Evolutionary conservation across 768 basidiomycete species (phyloP).

Genomic region (Leccinum boreale): DNA sequence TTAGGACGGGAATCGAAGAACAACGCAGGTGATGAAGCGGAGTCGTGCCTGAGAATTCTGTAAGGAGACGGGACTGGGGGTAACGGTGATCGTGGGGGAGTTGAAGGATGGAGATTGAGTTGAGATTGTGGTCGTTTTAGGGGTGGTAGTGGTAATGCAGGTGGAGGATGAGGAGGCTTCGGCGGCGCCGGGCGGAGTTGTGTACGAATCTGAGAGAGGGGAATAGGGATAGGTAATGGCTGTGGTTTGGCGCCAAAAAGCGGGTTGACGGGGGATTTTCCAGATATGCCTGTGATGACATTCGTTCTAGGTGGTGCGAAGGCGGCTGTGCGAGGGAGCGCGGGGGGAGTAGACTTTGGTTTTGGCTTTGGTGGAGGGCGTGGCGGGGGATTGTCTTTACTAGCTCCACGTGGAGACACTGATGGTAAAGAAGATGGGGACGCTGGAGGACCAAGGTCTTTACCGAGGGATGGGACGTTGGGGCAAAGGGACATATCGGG

Average conservation of each 20-base stretch:
- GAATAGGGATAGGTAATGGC: slow-evolving; percentile 26
- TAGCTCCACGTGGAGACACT: slow-evolving; percentile 5
- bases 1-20: slow-evolving; percentile 8
- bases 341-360: slow-evolving; percentile 14
- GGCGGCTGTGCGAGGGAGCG: slow-evolving; percentile 1
- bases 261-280: slow-evolving; percentile 22
- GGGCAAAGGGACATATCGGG: slow-evolving; percentile 12
- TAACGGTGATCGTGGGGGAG: slow-evolving; percentile 7
- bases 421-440: neutral
- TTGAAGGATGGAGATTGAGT: slow-evolving; percentile 4
- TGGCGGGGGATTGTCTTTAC: slow-evolving; percentile 18
- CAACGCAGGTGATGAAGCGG: neutral
- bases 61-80: slow-evolving; percentile 8
- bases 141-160: slow-evolving; percentile 22
- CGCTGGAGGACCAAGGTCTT: slow-evolving; percentile 6
- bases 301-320: slow-evolving; percentile 17
- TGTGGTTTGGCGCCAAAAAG: slow-evolving; percentile 24
- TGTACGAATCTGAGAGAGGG: slow-evolving; percentile 26
- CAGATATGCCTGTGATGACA: slow-evolving; percentile 21
- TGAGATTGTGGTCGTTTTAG: slow-evolving; percentile 19
- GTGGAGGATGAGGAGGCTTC: slow-evolving; percentile 17
- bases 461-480: slow-evolving; percentile 11
- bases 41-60: neutral
- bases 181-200: slow-evolving; percentile 29
- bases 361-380: slow-evolving; percentile 23